These are phyloP conservation scores for Solanum rostratum DNA, from an alignment of 257 asterid genomes.

Conservation along the genomic window DNA sequence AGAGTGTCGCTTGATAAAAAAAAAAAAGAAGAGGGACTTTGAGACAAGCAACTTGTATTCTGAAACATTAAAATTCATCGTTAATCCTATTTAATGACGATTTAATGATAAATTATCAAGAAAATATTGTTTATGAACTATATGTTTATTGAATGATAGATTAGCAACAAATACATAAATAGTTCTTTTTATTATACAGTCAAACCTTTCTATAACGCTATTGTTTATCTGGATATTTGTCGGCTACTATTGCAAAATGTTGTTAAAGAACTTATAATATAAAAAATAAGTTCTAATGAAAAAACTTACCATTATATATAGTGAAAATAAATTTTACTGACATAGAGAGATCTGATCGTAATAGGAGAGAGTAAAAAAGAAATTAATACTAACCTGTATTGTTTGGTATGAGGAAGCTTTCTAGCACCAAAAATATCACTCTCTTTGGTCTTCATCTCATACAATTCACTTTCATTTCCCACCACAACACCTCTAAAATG, in stretches of 20 bases:
- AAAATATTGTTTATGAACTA: not conserved
- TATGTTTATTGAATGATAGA: too few relatives aligned
- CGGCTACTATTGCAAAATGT: not conserved
- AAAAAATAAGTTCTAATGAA: not conserved
- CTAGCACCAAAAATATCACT: conserved; percentile 56
- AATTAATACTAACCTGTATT: conserved; percentile 37
- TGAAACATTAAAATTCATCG: not conserved
- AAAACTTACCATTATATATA: too few relatives aligned
- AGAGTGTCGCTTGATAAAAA: too few relatives aligned
- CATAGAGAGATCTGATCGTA: too few relatives aligned
- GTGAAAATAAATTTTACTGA: too few relatives aligned
- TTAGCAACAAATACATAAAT: too few relatives aligned
- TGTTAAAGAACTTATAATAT: rapidly evolving
- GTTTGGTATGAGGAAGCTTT: conserved; percentile 45
- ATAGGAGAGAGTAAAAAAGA: not conserved
- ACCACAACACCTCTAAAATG: conserved; percentile 34
- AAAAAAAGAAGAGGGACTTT: too few relatives aligned
- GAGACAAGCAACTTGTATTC: too few relatives aligned
- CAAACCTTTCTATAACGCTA: too few relatives aligned
- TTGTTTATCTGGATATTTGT: too few relatives aligned
- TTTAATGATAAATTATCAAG: not conserved
- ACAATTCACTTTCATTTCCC: conserved; percentile 12
- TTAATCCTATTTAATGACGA: not conserved
- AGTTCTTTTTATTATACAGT: too few relatives aligned
- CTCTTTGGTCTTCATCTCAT: conserved; percentile 43